Percentiles rank a stretch among this genome's conserved stretches.
These are phyloP conservation scores for Globisporangium parvum DNA, from an alignment of 352 stramenopile genomes.

Conservation along the genomic window DNA sequence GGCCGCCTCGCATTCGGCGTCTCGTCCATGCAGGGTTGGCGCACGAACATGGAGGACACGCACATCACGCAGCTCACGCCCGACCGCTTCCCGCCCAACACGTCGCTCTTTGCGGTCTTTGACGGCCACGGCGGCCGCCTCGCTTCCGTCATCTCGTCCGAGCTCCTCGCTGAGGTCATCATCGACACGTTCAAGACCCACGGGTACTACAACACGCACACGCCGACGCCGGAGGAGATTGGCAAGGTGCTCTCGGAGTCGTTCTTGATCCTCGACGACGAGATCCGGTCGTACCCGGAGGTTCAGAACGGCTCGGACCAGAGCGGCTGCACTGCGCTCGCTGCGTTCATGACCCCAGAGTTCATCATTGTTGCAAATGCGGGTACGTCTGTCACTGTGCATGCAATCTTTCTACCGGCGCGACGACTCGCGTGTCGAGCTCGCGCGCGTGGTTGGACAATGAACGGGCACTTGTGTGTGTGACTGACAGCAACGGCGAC, in stretches of 20 bases:
- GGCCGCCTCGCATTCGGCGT: conserved; percentile 60
- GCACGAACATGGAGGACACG: conserved; percentile 78
- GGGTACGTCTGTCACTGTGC: conserved; percentile 18
- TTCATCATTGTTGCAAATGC: conserved; percentile 81
- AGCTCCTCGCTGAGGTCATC: conserved; percentile 37
- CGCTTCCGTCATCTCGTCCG: conserved; percentile 42
- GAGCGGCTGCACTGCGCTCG: conserved; percentile 75
- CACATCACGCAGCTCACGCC: conserved; percentile 56
- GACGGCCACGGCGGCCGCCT: conserved; percentile 71
- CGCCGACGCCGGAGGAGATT: conserved; percentile 41
- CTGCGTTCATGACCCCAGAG: conserved; percentile 51
- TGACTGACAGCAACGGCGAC: neutral
- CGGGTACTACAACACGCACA: conserved; percentile 26
- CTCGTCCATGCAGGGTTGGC: conserved; percentile 80
- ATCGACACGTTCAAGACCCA: conserved; percentile 30
- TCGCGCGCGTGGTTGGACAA: neutral
- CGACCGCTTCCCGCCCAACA: conserved; percentile 30
- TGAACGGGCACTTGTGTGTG: neutral
- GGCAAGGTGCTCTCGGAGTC: conserved; percentile 50
- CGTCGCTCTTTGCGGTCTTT: conserved; percentile 74
- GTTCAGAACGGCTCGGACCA: conserved; percentile 49
- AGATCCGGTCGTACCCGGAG: conserved; percentile 48
- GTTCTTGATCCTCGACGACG: conserved; percentile 59
- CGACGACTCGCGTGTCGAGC: neutral
- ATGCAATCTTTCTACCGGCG: neutral